Base-by-base conservation (phyloP, 176 grass and related monocot genomes). In the Oryza longistaminata region DNA sequence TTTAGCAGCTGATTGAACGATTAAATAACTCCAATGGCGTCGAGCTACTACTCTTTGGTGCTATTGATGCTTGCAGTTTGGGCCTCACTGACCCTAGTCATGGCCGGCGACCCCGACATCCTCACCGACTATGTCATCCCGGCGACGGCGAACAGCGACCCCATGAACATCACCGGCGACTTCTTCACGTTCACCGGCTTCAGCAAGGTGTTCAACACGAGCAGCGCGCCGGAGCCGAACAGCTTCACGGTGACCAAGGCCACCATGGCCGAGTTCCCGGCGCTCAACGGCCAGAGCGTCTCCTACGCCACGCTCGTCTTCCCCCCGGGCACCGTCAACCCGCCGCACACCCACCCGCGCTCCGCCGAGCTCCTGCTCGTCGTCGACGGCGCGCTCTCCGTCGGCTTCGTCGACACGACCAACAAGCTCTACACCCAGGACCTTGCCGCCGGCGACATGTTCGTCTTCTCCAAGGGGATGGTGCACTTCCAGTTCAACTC, bases 291-390 rank as follows among this genome's bases (percentile, higher is more conserved):
- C 4, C 88, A 88, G 50, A 87, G 87, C 74, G 77, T 92, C 16
- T 83, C 93, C 1, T 79, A 81, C 34, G 82, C 85, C 3, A 1
- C 33, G 74, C 46, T 3, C 4, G 34, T 42, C 2, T 60, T 85
- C 13, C 84, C 88, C 83, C 6, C 25, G 74, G 3, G 84, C 42
- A 14, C 90, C 68, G 22, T 88, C 10, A 88, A 92, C 45, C 69
- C 79, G 3, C 81, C 87, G 5, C 93, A 95, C 90, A 92, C 83
- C 14, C 93, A 95, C 85, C 93, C 79, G 2, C 90, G 88, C 35
- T 58, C 88, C 17, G 52, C 88, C 4, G 88, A 95, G 88, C 84
- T 95, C 31, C 86, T 88, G 9, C 80, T 87, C 49, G 17, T 92
- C 53, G 0, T 92, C 49, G 11, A 81, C 0, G 90, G 90, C 0